phyloP scores from a whole-genome alignment of 2,329 filamentous ascomycete species.

The Emydomyces testavorans region DNA sequence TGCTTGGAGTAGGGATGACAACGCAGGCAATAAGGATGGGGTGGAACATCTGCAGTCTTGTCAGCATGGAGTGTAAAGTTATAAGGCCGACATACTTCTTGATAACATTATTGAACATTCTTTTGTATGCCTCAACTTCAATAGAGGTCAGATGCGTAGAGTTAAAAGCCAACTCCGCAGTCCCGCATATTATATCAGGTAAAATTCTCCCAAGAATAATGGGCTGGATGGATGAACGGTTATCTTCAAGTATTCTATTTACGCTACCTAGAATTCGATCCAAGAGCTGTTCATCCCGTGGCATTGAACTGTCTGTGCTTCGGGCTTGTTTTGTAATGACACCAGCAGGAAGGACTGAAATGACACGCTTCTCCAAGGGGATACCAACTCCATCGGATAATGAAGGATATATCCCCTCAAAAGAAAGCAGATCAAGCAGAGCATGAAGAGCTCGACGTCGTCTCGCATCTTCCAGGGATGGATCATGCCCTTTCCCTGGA shows the following conservation, averaged over 20 bases:
- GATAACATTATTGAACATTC: constrained; percentile 24
- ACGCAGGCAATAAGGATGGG: constrained; percentile 25
- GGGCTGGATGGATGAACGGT: constrained; percentile 28
- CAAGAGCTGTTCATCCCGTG: constrained; percentile 25
- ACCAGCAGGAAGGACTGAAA: constrained; percentile 34
- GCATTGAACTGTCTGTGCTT: constrained; percentile 16
- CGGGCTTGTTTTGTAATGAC: constrained; percentile 31
- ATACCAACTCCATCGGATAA: constrained; percentile 35
- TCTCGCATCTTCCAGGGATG: constrained; percentile 32
- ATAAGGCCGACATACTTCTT: constrained; percentile 23
- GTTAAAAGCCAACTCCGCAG: constrained; percentile 32
- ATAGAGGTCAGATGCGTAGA: constrained; percentile 18
- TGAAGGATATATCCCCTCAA: constrained; percentile 37
- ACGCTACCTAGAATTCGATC: constrained; percentile 23
- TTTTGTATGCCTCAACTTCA: constrained; percentile 18
- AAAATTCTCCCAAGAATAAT: constrained; percentile 31
- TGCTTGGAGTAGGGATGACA: constrained; percentile 31
- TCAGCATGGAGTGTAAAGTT: neutral
- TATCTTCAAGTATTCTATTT: constrained; percentile 25
- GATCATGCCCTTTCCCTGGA: constrained; percentile 20
- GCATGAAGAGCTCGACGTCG: constrained; percentile 31
- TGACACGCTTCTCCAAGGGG: constrained; percentile 34
- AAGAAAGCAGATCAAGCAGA: constrained; percentile 33
- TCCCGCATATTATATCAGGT: constrained; percentile 32
- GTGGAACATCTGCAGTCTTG: constrained; percentile 26